These are phyloP conservation scores for Streptanthus diversifolius DNA, from an alignment of 345 rosid genomes.

Conservation along the genomic window DNA sequence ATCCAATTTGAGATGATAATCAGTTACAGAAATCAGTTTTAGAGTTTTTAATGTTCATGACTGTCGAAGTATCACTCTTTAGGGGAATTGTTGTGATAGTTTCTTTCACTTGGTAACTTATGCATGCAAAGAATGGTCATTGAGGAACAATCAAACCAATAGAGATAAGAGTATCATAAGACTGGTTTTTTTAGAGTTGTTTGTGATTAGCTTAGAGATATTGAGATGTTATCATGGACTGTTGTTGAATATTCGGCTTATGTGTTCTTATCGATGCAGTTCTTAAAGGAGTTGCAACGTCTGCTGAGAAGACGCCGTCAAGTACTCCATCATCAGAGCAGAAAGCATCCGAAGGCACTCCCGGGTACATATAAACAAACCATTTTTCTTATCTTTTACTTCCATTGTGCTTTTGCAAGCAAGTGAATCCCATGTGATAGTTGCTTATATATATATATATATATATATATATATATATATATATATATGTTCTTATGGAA, in stretches of 20 bases:
- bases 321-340: constrained; percentile 64
- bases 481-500: constrained; percentile 3
- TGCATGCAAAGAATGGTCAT: neutral
- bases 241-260: constrained; percentile 8
- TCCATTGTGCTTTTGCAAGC: neutral
- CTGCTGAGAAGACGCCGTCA: constrained; percentile 63
- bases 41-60: neutral
- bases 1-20: neutral
- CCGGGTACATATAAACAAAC: constrained; percentile 32
- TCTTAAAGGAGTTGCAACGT: constrained; percentile 67
- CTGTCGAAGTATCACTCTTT: neutral
- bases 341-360: constrained; percentile 63
- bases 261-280: constrained; percentile 46
- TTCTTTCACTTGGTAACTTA: neutral
- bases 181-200: neutral
- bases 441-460: too few relatives aligned
- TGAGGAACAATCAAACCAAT: neutral
- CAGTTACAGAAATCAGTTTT: neutral
- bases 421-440: neutral
- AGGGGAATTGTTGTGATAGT: neutral
- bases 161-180: neutral
- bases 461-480: too few relatives aligned
- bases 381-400: neutral
- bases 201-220: neutral
- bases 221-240: neutral